These are phyloP conservation scores for Phoma sp. DNA, from an alignment of 2,329 filamentous ascomycete species.

Conservation along the genomic window DNA sequence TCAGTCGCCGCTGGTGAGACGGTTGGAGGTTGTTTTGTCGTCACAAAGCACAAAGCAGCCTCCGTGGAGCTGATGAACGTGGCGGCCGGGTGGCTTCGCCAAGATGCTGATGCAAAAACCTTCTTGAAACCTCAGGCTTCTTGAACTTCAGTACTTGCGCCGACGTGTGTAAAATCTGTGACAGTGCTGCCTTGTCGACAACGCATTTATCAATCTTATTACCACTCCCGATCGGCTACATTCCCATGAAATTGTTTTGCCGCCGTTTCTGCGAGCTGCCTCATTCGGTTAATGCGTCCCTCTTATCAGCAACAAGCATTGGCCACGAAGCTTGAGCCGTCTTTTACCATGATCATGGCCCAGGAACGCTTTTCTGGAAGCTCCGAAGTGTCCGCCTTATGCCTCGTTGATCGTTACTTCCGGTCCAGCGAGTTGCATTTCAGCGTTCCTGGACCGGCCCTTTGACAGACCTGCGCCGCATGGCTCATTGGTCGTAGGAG, in stretches of 20 bases:
- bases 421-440: not conserved
- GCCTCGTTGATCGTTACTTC: slow-evolving; percentile 2
- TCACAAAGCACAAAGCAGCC: too few species aligned
- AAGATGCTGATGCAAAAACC: not conserved
- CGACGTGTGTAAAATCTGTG: not conserved
- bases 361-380: slow-evolving; percentile 1
- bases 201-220: not conserved
- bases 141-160: not conserved
- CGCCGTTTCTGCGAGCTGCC: slow-evolving; percentile 22
- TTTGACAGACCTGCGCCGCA: not conserved
- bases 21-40: too few species aligned
- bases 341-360: not conserved
- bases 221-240: not conserved
- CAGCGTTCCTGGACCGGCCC: not conserved
- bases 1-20: too few species aligned
- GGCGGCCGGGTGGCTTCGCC: not conserved
- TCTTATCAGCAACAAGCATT: slow-evolving; percentile 33
- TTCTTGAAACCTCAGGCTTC: not conserved
- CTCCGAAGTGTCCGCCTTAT: not conserved
- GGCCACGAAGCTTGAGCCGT: slow-evolving; percentile 28
- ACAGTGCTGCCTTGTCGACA: not conserved
- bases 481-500: not conserved
- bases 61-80: too few species aligned
- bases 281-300: slow-evolving; percentile 21
- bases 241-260: not conserved